Evolutionary conservation across 2,329 filamentous ascomycete genomes (phyloP).

Genomic region (Akanthomyces dipterigenus): DNA sequence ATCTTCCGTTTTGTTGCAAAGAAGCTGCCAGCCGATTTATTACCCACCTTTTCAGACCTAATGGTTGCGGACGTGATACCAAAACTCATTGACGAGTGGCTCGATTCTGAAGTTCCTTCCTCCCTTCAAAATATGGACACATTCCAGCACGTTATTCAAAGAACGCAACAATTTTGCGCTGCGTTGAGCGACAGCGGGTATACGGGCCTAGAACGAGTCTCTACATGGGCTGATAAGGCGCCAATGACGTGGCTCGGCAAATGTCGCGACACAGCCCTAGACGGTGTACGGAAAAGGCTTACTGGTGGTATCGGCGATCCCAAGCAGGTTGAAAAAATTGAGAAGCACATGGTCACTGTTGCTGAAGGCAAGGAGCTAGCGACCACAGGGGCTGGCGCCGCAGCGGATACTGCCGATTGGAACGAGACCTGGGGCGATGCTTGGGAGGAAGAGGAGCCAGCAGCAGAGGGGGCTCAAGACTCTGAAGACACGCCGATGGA

Average conservation of each 20-base stretch:
- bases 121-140: conserved; percentile 62
- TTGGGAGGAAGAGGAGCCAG: conserved; percentile 66
- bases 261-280: conserved; percentile 71
- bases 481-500: conserved; percentile 12
- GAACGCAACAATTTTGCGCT: conserved; percentile 57
- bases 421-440: conserved; percentile 68
- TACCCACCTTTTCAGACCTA: conserved; percentile 55
- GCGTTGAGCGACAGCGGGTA: conserved; percentile 58
- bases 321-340: conserved; percentile 71
- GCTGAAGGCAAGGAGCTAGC: conserved; percentile 59
- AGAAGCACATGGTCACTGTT: conserved; percentile 70
- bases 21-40: conserved; percentile 46
- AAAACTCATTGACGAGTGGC: conserved; percentile 65
- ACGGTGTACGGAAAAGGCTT: conserved; percentile 64
- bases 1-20: conserved; percentile 46
- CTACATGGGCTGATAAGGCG: conserved; percentile 73
- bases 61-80: conserved; percentile 65
- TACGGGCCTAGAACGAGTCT: conserved; percentile 54
- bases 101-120: conserved; percentile 69
- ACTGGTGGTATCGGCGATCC: conserved; percentile 58
- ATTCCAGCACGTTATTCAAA: conserved; percentile 65
- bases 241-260: conserved; percentile 81
- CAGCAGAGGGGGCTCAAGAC: conserved; percentile 17
- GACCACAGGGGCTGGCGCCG: conserved; percentile 41
- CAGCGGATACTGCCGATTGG: conserved; percentile 57